These are phyloP conservation scores for Gloeopeniophorella convolvens DNA, from an alignment of 768 basidiomycete species.

Conservation along the genomic window DNA sequence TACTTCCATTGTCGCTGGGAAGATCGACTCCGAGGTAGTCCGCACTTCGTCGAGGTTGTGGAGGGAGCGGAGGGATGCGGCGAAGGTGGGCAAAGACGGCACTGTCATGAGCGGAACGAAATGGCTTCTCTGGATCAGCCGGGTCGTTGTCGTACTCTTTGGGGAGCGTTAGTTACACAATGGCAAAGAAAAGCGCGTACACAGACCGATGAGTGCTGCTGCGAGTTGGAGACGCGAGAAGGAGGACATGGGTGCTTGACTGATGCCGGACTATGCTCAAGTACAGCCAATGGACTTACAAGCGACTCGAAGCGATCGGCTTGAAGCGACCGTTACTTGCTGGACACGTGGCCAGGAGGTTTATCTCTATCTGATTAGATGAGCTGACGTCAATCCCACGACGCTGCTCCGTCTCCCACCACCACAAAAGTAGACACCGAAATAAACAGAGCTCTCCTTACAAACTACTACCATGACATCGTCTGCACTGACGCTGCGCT, in stretches of 20 bases:
- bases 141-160: slow-evolving; percentile 89
- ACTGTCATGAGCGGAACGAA: slow-evolving; percentile 70
- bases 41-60: slow-evolving; percentile 42
- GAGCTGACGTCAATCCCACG: no score
- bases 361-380: no score
- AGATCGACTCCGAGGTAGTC: slow-evolving; percentile 65
- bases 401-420: no score
- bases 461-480: no score
- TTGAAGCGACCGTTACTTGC: no score
- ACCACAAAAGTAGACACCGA: no score
- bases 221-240: slow-evolving; percentile 86
- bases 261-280: background rate
- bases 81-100: slow-evolving; percentile 81
- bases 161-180: background rate
- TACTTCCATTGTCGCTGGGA: slow-evolving; percentile 48
- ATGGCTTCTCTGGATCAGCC: slow-evolving; percentile 52
- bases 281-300: background rate
- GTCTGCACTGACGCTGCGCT: no score
- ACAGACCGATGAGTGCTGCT: slow-evolving; percentile 75
- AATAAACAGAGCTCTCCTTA: no score
- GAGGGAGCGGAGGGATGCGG: slow-evolving; percentile 43
- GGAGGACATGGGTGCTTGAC: slow-evolving; percentile 33
- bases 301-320: no score
- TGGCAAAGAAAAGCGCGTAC: background rate
- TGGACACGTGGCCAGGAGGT: no score